These are phyloP conservation scores for Emmonsia crescens DNA, from an alignment of 2,329 filamentous ascomycete species.

Conservation along the genomic window DNA sequence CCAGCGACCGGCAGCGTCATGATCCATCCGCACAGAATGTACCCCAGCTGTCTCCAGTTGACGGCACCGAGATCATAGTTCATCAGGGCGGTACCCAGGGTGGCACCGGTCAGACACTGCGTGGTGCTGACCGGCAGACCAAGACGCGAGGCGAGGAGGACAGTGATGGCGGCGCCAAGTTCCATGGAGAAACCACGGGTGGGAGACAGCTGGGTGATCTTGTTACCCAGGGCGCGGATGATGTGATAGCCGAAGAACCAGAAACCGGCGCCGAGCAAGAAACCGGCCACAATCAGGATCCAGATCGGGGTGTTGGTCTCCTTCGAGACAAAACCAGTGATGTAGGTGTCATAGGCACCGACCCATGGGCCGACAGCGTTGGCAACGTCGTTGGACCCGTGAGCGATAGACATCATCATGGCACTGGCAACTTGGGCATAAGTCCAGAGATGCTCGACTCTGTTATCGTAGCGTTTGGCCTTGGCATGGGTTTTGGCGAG, in stretches of 20 bases:
- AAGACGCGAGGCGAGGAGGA: slow-evolving; percentile 25
- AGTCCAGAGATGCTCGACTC: slow-evolving; percentile 40
- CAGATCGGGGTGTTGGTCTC: slow-evolving; percentile 28
- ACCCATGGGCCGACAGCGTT: slow-evolving; percentile 35
- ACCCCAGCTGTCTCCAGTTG: slow-evolving; percentile 35
- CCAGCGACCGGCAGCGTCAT: slow-evolving; percentile 35
- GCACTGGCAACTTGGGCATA: slow-evolving; percentile 34
- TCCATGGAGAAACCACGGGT: slow-evolving; percentile 30
- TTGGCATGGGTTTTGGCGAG: slow-evolving; percentile 32
- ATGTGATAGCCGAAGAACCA: slow-evolving; percentile 35
- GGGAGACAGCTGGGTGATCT: slow-evolving; percentile 32
- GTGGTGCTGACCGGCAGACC: slow-evolving; percentile 29
- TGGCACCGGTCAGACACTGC: slow-evolving; percentile 27
- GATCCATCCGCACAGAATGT: slow-evolving; percentile 37
- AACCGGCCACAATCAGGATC: slow-evolving; percentile 29
- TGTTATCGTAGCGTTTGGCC: slow-evolving; percentile 36
- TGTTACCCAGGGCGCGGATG: slow-evolving; percentile 32
- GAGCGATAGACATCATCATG: slow-evolving; percentile 34
- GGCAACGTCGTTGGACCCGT: slow-evolving; percentile 37
- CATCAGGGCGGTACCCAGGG: slow-evolving; percentile 28
- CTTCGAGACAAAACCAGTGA: slow-evolving; percentile 21
- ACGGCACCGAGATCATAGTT: slow-evolving; percentile 31
- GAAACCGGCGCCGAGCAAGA: slow-evolving; percentile 31
- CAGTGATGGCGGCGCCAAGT: slow-evolving; percentile 32
- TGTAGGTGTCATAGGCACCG: slow-evolving; percentile 28